Evolutionary conservation across 2,329 filamentous ascomycete species (phyloP).

Genomic region (Dendryphion nanum): DNA sequence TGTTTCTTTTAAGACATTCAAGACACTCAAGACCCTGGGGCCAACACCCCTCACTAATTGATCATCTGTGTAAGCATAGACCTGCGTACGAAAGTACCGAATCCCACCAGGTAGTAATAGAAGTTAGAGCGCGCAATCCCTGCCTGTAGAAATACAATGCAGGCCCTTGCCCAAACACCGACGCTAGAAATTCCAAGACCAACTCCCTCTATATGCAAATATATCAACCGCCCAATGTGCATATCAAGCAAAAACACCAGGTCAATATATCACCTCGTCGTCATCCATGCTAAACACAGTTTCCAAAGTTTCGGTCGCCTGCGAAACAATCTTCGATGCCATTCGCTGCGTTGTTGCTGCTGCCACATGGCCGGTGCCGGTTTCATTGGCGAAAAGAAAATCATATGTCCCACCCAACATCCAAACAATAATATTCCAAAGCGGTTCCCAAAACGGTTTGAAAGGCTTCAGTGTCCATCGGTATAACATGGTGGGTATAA

Average conservation of each 20-base stretch:
- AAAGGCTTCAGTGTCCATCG: conserved; percentile 36
- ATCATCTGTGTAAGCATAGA: too few species aligned
- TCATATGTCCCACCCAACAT: not conserved
- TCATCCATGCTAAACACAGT: conserved; percentile 26
- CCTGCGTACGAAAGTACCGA: too few species aligned
- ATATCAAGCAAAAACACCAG: not conserved
- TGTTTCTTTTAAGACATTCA: too few species aligned
- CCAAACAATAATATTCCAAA: conserved; percentile 20
- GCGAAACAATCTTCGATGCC: conserved; percentile 8
- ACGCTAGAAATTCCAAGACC: too few species aligned
- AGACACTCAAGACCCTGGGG: too few species aligned
- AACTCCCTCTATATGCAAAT: too few species aligned
- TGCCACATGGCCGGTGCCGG: conserved; percentile 8
- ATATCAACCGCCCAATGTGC: not conserved
- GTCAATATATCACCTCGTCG: conserved; percentile 17
- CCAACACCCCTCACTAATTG: too few species aligned
- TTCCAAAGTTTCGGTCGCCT: conserved; percentile 12
- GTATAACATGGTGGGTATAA: conserved; percentile 55
- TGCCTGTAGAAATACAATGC: too few species aligned
- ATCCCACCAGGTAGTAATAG: too few species aligned
- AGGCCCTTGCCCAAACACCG: too few species aligned
- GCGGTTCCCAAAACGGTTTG: conserved; percentile 38
- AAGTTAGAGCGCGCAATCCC: too few species aligned
- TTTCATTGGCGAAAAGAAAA: too few species aligned
- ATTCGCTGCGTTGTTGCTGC: conserved; percentile 2